A percentile compares a stretch with the other conserved stretches of the same genome.
These are phyloP conservation scores for Plantago rigida DNA, from an alignment of 305 asterid species.

Conservation along the genomic window DNA sequence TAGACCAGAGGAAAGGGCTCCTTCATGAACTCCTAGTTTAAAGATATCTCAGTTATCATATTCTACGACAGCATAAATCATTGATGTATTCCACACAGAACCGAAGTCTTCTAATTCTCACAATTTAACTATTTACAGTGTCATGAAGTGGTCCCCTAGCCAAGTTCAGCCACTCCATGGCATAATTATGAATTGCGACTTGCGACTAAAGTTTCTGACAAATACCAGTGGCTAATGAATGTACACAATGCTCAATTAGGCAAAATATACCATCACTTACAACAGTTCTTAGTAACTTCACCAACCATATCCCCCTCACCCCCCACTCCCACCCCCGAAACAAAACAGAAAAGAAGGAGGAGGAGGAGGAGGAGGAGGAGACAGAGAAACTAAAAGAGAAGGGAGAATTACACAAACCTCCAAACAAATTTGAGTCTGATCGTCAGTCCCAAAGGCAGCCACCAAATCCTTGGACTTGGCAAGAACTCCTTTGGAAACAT, in stretches of 20 bases:
- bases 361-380: too few relatives aligned
- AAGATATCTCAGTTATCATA: neutral
- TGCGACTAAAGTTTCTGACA: neutral
- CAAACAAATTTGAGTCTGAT: constrained; percentile 59
- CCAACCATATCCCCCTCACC: neutral
- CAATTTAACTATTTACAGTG: neutral
- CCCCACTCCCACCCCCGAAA: too few relatives aligned
- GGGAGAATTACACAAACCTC: constrained; percentile 37
- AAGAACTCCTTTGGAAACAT: constrained; percentile 76
- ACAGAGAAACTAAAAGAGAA: too few relatives aligned
- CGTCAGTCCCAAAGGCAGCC: constrained; percentile 68
- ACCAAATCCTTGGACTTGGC: constrained; percentile 68
- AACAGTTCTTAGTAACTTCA: too few relatives aligned
- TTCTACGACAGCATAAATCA: neutral
- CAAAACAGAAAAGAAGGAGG: too few relatives aligned
- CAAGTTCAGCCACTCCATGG: neutral
- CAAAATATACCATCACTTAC: too few relatives aligned
- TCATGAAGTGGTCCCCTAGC: neutral
- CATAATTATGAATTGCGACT: neutral
- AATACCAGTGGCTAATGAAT: neutral
- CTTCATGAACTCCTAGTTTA: neutral
- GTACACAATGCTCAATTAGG: neutral
- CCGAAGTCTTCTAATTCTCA: neutral
- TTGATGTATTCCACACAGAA: neutral
- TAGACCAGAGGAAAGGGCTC: too few relatives aligned